Conservation (phyloP, 2,329 filamentous ascomycete genomes). For the Epichloe sibirici region DNA sequence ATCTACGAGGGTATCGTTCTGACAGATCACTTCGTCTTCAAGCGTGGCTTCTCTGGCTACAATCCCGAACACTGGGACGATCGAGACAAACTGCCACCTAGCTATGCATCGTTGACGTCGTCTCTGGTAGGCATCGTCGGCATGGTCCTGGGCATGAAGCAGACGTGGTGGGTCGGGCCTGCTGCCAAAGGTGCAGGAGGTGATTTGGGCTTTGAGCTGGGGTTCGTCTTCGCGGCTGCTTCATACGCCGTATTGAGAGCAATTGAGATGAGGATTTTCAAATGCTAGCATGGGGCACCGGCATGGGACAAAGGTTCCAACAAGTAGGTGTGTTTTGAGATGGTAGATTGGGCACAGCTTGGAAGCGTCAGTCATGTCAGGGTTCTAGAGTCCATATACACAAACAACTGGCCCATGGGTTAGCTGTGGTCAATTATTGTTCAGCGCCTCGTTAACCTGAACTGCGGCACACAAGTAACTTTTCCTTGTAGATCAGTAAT, state of each 20-base stretch:
- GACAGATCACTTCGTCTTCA: constrained; percentile 57
- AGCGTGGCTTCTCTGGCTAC: constrained; percentile 48
- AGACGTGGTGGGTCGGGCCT: constrained; percentile 56
- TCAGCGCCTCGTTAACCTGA: too few relatives aligned
- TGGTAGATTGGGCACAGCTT: too few relatives aligned
- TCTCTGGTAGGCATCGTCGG: constrained; percentile 54
- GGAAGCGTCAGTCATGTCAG: too few relatives aligned
- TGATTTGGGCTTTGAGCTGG: constrained; percentile 45
- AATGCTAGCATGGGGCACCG: too few relatives aligned
- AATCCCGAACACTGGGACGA: constrained; percentile 45
- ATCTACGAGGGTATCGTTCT: constrained; percentile 59
- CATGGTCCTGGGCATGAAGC: constrained; percentile 57
- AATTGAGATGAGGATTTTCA: constrained; percentile 16
- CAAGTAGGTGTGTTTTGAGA: too few relatives aligned
- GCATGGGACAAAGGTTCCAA: too few relatives aligned
- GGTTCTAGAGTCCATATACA: too few relatives aligned
- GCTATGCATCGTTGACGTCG: constrained; percentile 49
- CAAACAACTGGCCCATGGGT: too few relatives aligned
- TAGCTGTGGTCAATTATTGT: too few relatives aligned
- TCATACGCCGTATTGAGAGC: constrained; percentile 38
- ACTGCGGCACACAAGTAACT: too few relatives aligned
- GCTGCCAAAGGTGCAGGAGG: constrained; percentile 47
- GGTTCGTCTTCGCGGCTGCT: constrained; percentile 27
- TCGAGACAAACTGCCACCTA: constrained; percentile 44
- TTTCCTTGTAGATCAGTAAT: too few relatives aligned